Evolutionary conservation across 768 basidiomycete species (phyloP).

Genomic region (Leccinum olivaceopallidum): DNA sequence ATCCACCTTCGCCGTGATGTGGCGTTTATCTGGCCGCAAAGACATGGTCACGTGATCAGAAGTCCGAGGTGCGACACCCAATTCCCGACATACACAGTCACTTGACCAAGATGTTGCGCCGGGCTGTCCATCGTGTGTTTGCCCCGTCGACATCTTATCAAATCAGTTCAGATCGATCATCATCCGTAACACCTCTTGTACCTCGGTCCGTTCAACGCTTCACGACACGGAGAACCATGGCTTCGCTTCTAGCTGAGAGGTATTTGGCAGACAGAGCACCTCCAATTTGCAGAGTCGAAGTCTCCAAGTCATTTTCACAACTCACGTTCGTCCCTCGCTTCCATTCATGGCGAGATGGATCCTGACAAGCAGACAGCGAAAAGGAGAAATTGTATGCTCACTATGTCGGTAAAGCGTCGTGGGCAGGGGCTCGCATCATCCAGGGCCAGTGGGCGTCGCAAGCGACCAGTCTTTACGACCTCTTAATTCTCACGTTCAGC

Average conservation of each 20-base stretch:
- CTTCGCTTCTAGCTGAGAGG: constrained; percentile 46
- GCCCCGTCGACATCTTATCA: too few relatives aligned
- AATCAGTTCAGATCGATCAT: too few relatives aligned
- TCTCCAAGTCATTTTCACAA: constrained; percentile 67
- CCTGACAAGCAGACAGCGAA: constrained; percentile 42
- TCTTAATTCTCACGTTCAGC: constrained; percentile 70
- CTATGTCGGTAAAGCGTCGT: constrained; percentile 66
- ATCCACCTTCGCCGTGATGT: too few relatives aligned
- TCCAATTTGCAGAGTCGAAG: constrained; percentile 74
- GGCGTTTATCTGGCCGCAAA: too few relatives aligned
- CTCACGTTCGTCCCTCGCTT: constrained; percentile 47
- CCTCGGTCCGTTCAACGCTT: not conserved
- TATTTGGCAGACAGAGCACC: constrained; percentile 76
- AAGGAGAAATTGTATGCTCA: constrained; percentile 82
- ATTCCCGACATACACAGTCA: constrained; percentile 7
- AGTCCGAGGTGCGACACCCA: constrained; percentile 11
- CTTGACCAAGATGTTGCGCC: constrained; percentile 11
- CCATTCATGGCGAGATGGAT: not conserved
- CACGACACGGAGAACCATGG: constrained; percentile 30
- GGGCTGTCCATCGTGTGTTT: not conserved
- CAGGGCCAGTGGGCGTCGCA: constrained; percentile 83
- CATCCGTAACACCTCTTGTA: not conserved
- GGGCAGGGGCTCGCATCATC: constrained; percentile 84
- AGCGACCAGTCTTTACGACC: constrained; percentile 66
- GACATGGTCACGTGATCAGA: not conserved